phyloP scores from a whole-genome alignment of 2,329 filamentous ascomycete species.

The Cephalotrichum gorgonifer region DNA sequence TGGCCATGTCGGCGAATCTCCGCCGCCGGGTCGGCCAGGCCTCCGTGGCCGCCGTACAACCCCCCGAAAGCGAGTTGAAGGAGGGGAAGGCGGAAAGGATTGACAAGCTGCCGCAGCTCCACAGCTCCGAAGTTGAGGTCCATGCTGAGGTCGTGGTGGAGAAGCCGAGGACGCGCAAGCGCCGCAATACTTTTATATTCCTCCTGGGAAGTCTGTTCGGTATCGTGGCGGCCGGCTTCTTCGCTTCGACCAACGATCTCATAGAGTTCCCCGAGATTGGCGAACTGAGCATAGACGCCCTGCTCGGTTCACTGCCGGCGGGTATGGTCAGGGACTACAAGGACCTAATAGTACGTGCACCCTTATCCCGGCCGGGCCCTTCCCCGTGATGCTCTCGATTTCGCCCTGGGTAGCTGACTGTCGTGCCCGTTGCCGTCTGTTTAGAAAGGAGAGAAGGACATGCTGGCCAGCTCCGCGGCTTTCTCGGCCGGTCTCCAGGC shows the following conservation, averaged over 20 bases:
- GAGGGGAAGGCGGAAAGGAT: not conserved
- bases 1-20: conserved; percentile 6
- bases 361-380: no score
- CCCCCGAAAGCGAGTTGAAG: conserved; percentile 8
- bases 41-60: not conserved
- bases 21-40: conserved; percentile 2
- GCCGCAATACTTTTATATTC: conserved; percentile 75
- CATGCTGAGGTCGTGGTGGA: conserved; percentile 34
- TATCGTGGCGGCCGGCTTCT: conserved; percentile 77
- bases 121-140: conserved; percentile 6
- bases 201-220: conserved; percentile 82
- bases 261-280: conserved; percentile 64
- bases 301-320: conserved; percentile 81
- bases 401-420: not conserved
- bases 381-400: not conserved
- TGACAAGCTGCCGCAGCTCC: conserved; percentile 10
- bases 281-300: conserved; percentile 72
- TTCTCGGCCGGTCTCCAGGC: conserved; percentile 85
- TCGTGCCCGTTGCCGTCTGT: conserved; percentile 4
- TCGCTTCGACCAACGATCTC: conserved; percentile 80
- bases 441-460: conserved; percentile 74
- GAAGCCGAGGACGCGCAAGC: conserved; percentile 49
- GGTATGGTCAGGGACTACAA: conserved; percentile 77
- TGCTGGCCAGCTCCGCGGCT: conserved; percentile 79
- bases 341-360: conserved; percentile 61